Base-by-base conservation (phyloP, 2,329 filamentous ascomycete species). In the Nothophoma quercina region DNA sequence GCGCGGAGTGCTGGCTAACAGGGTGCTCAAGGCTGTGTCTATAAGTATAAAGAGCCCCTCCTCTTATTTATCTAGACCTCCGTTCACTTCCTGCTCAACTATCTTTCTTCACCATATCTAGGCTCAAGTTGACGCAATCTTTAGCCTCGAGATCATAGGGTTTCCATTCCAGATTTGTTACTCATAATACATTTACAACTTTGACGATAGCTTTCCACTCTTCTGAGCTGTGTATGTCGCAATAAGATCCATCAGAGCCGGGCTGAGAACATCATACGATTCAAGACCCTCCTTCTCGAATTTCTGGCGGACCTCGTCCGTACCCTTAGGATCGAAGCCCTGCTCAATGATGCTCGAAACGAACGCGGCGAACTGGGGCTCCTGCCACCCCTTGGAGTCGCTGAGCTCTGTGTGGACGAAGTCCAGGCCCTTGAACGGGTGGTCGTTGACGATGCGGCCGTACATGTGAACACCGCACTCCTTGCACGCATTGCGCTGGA, bases 341-440 rank as follows among this genome's bases (percentile, higher is more conserved):
- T 88, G 85, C 80, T 89, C 86, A 53, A 89, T 87, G 52, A 88
- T 84, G 49, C 82, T 86, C 28, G 82, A 85, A 30, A 89, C 85
- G 55, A 89, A 89, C 0, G 81, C 87, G 2, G 86, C 86, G 60
- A 89, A 89, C 65, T 88, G 86, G 6, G 85, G 85, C 75, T 88
- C 86, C 73, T 89, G 86, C 86, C 87, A 89, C n/a, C 86, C 86
- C 67, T 82, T 78, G 47, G 81, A 71, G 42, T 81, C 75, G 15
- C 80, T 83, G 35, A 89, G 74, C 73, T 89, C 86, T 1, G 77
- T 78, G 70, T 89, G 86, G 9, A 89, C 84, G 68, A 89, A 89
- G 68, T 87, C 85, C n/a, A 89, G 77, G 0, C 86, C 86, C 70
- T 85, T 83, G 78, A 89, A 89, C 0, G 86, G 75, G 65, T 89